A percentile compares a stretch with the other conserved stretches of the same genome.
phyloP scores from a whole-genome alignment of 768 basidiomycete genomes.

The Leucosporidium scottii region DNA sequence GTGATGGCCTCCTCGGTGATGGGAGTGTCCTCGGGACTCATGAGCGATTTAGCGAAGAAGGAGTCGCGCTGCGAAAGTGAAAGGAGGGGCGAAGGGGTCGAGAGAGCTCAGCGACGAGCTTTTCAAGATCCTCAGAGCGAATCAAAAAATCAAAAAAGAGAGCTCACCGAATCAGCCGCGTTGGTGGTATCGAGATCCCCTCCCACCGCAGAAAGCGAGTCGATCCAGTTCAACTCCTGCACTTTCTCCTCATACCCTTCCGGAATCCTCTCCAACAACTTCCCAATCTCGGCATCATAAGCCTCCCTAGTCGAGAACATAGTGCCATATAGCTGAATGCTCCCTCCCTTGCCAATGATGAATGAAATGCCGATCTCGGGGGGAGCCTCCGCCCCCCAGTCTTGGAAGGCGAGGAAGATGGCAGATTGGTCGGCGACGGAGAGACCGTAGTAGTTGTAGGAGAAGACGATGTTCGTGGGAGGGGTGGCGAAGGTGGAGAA shows the following conservation, averaged over 20 bases:
- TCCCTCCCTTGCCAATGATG: constrained; percentile 6
- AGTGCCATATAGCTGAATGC: constrained; percentile 6
- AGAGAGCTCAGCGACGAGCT: too few species aligned
- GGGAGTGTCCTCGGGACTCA: constrained; percentile 27
- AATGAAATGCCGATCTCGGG: constrained; percentile 21
- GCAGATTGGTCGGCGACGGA: constrained; percentile 7
- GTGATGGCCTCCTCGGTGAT: constrained; percentile 12
- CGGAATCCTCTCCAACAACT: neutral
- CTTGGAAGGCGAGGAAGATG: constrained; percentile 4
- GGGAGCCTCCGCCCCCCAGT: constrained; percentile 10
- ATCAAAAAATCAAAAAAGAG: too few species aligned
- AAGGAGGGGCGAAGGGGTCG: too few species aligned
- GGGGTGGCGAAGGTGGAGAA: constrained; percentile 34
- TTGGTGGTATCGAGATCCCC: neutral
- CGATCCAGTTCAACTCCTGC: constrained; percentile 11
- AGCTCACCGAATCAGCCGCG: neutral
- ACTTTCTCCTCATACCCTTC: constrained; percentile 2
- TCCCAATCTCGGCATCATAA: neutral
- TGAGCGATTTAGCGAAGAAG: constrained; percentile 35
- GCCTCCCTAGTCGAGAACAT: constrained; percentile 6
- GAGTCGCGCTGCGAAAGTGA: constrained; percentile 15
- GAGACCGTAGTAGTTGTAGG: constrained; percentile 21
- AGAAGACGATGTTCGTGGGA: constrained; percentile 17
- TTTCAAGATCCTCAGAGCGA: too few species aligned
- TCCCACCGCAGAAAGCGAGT: neutral